phyloP scores from a whole-genome alignment of 2,329 filamentous ascomycete species.

The Phyllosticta ampelicida region DNA sequence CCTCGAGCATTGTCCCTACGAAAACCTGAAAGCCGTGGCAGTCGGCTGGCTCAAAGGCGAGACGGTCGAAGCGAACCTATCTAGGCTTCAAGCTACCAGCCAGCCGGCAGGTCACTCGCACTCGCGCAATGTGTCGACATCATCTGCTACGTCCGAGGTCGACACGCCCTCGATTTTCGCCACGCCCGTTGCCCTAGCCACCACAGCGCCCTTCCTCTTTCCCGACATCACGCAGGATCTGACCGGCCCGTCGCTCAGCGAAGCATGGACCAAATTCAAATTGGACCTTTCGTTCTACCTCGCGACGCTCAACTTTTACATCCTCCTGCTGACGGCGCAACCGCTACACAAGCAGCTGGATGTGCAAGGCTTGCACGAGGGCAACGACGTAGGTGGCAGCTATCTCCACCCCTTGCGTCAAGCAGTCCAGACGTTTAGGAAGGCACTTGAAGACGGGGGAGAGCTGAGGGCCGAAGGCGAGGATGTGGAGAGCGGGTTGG shows the following conservation, averaged over 20 bases:
- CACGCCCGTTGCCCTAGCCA: conserved; percentile 36
- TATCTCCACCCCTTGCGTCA: conserved; percentile 35
- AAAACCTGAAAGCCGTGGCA: conserved; percentile 46
- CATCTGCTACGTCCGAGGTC: conserved; percentile 7
- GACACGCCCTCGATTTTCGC: conserved; percentile 33
- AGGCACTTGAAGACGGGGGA: conserved; percentile 25
- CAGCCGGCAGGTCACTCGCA: conserved; percentile 12
- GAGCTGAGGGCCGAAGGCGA: conserved; percentile 26
- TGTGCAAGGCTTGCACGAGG: conserved; percentile 33
- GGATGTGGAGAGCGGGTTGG: conserved; percentile 24
- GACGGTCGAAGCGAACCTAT: conserved; percentile 39
- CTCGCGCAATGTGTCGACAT: background rate
- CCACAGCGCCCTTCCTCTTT: conserved; percentile 43
- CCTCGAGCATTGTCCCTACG: conserved; percentile 43
- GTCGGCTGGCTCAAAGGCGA: conserved; percentile 52
- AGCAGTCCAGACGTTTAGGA: conserved; percentile 25
- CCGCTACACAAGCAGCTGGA: conserved; percentile 38
- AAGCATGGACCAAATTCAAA: conserved; percentile 35
- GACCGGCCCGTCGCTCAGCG: conserved; percentile 20
- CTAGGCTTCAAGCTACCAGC: conserved; percentile 10
- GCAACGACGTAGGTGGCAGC: conserved; percentile 29
- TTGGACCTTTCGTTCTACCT: conserved; percentile 45
- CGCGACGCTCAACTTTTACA: conserved; percentile 48
- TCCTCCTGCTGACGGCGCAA: conserved; percentile 41
- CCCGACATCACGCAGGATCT: conserved; percentile 36